A percentile compares a stretch with the other conserved stretches of the same genome.
phyloP scores from a whole-genome alignment of 805 yeast species.

The Hagleromyces aurorensis region DNA sequence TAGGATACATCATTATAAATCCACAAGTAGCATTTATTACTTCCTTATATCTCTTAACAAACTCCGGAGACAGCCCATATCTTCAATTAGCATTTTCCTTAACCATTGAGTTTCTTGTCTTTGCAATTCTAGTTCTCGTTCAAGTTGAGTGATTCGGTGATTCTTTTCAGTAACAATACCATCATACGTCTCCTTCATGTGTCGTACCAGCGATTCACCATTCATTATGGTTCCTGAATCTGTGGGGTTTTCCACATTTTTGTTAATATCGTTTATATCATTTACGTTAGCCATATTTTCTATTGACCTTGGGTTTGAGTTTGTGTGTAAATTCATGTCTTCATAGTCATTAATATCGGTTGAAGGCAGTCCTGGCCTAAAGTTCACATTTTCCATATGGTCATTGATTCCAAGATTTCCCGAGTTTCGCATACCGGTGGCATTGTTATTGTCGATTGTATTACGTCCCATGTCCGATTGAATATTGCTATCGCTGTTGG shows the following conservation, averaged over 20 bases:
- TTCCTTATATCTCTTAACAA: slow-evolving; percentile 21
- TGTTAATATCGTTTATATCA: slow-evolving; percentile 1
- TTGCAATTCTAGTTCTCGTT: slow-evolving; percentile 27
- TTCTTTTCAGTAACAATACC: slow-evolving; percentile 26
- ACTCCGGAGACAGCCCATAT: slow-evolving; percentile 31
- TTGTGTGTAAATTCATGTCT: background rate
- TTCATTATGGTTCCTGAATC: slow-evolving; percentile 3
- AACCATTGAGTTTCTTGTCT: slow-evolving; percentile 31
- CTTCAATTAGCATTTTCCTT: slow-evolving; percentile 31
- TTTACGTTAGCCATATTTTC: background rate
- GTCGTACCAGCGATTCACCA: slow-evolving; percentile 14
- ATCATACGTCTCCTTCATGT: slow-evolving; percentile 22
- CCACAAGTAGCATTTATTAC: too few species aligned
- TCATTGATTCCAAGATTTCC: too few species aligned
- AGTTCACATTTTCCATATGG: background rate
- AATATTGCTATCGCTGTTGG: slow-evolving; percentile 1
- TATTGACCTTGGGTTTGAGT: background rate
- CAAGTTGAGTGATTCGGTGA: slow-evolving; percentile 24
- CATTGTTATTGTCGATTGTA: background rate
- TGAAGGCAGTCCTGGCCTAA: background rate
- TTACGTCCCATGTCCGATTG: background rate
- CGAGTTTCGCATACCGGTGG: background rate
- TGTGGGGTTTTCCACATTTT: slow-evolving; percentile 1
- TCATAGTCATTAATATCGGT: background rate
- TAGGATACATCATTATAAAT: too few species aligned